These are phyloP conservation scores for Lachancea quebecensis DNA, from an alignment of 805 yeast species.

Conservation along the genomic window DNA sequence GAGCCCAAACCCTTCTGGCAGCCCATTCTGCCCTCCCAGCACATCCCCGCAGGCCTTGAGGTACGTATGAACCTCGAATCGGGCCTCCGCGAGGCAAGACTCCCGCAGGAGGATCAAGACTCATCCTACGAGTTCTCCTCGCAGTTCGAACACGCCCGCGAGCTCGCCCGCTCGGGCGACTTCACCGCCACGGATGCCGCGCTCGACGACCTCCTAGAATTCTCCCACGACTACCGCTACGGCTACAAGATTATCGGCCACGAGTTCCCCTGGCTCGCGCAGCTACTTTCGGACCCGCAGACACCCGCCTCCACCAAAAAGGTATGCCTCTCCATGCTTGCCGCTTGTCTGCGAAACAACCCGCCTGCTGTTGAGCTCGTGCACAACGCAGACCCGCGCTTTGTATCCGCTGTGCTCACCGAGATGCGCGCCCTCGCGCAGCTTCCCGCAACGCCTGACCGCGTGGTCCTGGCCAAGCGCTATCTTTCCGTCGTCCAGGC, in stretches of 20 bases:
- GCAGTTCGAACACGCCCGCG: slow-evolving; percentile 26
- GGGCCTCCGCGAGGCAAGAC: slow-evolving; percentile 60
- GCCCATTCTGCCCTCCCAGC: slow-evolving; percentile 59
- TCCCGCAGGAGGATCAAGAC: slow-evolving; percentile 6
- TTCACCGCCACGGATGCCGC: slow-evolving; percentile 15
- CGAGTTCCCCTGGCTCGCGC: slow-evolving; percentile 21
- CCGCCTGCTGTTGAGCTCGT: slow-evolving; percentile 46
- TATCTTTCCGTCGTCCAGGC: slow-evolving; percentile 26
- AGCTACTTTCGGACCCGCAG: slow-evolving; percentile 12
- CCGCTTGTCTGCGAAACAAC: slow-evolving; percentile 69
- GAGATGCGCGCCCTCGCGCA: slow-evolving; percentile 13
- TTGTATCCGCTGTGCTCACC: slow-evolving; percentile 33
- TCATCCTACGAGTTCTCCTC: slow-evolving; percentile 22
- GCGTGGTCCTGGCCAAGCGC: slow-evolving; percentile 18
- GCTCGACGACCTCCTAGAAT: slow-evolving; percentile 43
- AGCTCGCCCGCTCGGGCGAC: slow-evolving; percentile 16
- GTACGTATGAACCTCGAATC: slow-evolving; percentile 71
- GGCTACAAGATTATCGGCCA: slow-evolving; percentile 42
- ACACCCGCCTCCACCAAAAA: slow-evolving; percentile 36
- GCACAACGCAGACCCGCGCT: slow-evolving; percentile 29
- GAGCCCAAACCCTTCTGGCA: slow-evolving; percentile 67
- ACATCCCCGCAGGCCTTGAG: slow-evolving; percentile 70
- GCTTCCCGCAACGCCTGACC: neutral
- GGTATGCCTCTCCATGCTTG: slow-evolving; percentile 50
- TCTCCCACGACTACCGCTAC: slow-evolving; percentile 58